Evolutionary conservation across 2,329 filamentous ascomycete genomes (phyloP).

Genomic region (Trichoderma polysporum): DNA sequence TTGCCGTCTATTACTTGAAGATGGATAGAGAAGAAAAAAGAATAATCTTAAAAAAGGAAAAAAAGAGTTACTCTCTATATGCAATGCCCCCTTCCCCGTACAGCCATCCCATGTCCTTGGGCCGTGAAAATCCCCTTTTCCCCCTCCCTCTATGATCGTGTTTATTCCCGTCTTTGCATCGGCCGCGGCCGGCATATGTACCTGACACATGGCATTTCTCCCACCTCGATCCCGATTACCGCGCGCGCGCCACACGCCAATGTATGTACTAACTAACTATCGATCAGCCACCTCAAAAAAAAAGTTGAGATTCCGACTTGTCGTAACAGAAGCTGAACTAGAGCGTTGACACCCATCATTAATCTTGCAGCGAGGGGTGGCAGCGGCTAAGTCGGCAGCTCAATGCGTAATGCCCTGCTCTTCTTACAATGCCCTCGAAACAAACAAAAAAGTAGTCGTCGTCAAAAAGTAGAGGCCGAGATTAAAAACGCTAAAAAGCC

Average conservation of each 20-base stretch:
- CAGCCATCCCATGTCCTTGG: not conserved
- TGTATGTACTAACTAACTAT: not conserved
- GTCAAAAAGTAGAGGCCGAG: not conserved
- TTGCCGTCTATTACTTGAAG: not conserved
- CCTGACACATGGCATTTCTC: not conserved
- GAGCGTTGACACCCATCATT: not conserved
- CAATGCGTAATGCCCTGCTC: not conserved
- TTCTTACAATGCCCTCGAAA: not conserved
- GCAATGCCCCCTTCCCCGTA: not conserved
- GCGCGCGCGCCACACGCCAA: not conserved
- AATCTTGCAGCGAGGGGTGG: not conserved
- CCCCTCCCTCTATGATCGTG: not conserved
- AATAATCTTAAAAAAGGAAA: not conserved
- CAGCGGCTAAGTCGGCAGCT: not conserved
- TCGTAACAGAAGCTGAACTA: not conserved
- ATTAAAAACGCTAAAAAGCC: not conserved
- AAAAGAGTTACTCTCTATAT: not conserved
- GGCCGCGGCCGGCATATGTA: not conserved
- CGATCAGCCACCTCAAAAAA: not conserved
- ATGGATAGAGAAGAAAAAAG: not conserved
- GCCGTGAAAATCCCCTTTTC: not conserved
- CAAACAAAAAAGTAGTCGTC: not conserved
- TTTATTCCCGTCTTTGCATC: not conserved
- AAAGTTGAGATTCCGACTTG: conserved; percentile 5
- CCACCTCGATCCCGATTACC: conserved; percentile 1